phyloP scores from a whole-genome alignment of 306 rosid species.

The Glycyrrhiza uralensis region DNA sequence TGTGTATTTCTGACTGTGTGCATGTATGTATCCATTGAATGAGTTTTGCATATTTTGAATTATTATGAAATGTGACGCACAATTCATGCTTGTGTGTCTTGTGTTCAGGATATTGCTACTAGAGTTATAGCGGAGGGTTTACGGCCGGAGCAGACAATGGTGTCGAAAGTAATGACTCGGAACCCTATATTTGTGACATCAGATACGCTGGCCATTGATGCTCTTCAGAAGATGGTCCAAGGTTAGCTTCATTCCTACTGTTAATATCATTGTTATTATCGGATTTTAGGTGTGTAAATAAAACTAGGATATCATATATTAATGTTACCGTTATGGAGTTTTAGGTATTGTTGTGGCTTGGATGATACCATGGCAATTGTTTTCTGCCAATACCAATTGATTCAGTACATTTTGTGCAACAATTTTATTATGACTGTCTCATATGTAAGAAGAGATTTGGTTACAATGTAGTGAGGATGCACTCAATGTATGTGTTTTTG shows the following conservation, averaged over 20 bases:
- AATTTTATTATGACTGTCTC: not conserved
- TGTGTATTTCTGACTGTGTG: not conserved
- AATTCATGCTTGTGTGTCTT: constrained; percentile 26
- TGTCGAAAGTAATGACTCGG: constrained; percentile 85
- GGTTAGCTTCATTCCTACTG: constrained; percentile 43
- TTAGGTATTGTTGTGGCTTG: not conserved
- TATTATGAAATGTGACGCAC: constrained; percentile 7
- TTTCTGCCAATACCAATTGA: not conserved
- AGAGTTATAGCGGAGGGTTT: constrained; percentile 92
- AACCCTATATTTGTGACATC: constrained; percentile 80
- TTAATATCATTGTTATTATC: not conserved
- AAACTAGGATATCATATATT: not conserved
- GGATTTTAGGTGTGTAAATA: not conserved
- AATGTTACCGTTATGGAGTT: not conserved
- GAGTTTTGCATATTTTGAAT: not conserved
- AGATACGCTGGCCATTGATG: constrained; percentile 79
- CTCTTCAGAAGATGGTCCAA: constrained; percentile 91
- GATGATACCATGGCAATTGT: not conserved
- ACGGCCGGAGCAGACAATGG: constrained; percentile 80
- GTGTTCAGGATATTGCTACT: constrained; percentile 64
- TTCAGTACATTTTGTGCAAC: not conserved
- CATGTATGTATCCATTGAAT: not conserved
- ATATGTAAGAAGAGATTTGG: not conserved
- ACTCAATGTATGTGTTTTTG: not conserved
- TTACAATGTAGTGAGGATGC: not conserved